Evolutionary conservation across 108 stramenopile species (phyloP), one percentile per base, ranked within the genome.

Genomic region (Cyclotella cryptica): DNA sequence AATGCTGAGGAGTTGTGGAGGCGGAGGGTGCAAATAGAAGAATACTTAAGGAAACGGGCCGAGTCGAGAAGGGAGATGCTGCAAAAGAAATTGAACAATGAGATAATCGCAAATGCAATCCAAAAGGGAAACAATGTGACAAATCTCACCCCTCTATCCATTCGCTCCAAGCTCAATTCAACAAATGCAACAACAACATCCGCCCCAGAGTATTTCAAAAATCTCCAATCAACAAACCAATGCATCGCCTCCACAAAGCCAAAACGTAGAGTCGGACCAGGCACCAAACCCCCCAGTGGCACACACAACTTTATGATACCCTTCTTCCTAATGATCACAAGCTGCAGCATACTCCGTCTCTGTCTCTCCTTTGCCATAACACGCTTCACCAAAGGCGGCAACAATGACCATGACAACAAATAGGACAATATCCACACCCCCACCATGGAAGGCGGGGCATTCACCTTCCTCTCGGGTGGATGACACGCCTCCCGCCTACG

Each of bases 1-100:
- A 78, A 78, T 54, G 69, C 69, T 1, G 77, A 78, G 54, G 42
- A 54, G 44, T 46, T 68, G 19, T 71, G 49, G 61, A 63, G 45
- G 22, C 24, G 43, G 3, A 60, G 59, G 41, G 24, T 39, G 11
- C 29, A 77, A 46, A 21, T 35, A 13, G 35, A 62, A 26, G 67
- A 77, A 30, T 65, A 44, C 26, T 26, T 65, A 30, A 74, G 26
- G 22, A 47, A 22, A 27, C 73, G 52, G 22, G 68, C 59, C n/a
- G 53, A 62, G 29, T 49, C 12, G 15, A 61, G 59, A 41, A 46
- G 63, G 52, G 59, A 62, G 0, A 42, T 30, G 57, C 14, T n/a
- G 44, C 19, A 62, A 26, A 41, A 73, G 46, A 26, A 24, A 21
- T 10, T 21, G 12, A 11, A 14, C 41, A 41, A n/a, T n/a, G 57